Evolutionary conservation across 2,329 filamentous ascomycete genomes (phyloP).

Genomic region (Aspergillus tubingensis): DNA sequence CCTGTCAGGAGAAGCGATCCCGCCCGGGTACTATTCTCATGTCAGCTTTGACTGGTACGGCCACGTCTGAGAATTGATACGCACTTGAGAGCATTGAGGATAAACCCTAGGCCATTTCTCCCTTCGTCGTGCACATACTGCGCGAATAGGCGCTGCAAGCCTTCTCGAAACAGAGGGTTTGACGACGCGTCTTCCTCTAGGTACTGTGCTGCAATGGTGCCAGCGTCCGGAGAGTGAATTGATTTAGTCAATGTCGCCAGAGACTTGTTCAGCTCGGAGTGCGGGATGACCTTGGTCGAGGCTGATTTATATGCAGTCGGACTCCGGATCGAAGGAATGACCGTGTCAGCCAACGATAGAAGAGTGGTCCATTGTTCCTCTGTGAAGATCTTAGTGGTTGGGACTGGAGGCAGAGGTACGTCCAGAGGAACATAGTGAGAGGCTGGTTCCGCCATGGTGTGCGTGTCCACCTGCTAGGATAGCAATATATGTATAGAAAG

Average conservation of each 20-base stretch:
- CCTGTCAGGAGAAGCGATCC: constrained; percentile 61
- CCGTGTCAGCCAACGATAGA: constrained; percentile 58
- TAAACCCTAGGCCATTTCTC: constrained; percentile 51
- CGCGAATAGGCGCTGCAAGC: constrained; percentile 51
- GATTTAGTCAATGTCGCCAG: constrained; percentile 30
- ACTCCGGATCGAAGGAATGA: constrained; percentile 56
- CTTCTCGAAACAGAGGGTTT: constrained; percentile 53
- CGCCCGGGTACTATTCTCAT: constrained; percentile 49
- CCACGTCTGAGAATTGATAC: constrained; percentile 14
- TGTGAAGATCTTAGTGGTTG: constrained; percentile 53
- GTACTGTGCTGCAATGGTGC: constrained; percentile 46
- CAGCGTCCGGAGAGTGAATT: constrained; percentile 35
- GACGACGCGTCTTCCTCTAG: constrained; percentile 52
- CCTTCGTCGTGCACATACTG: constrained; percentile 52
- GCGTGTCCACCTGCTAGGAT: background rate
- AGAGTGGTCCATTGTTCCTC: constrained; percentile 61
- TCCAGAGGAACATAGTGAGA: constrained; percentile 36
- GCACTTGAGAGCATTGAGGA: constrained; percentile 58
- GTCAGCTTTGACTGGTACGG: background rate
- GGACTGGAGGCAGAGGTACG: constrained; percentile 51
- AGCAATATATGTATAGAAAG: background rate
- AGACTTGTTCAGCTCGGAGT: constrained; percentile 46
- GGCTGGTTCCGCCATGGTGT: constrained; percentile 25
- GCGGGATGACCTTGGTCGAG: constrained; percentile 41
- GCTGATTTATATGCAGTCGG: constrained; percentile 35